phyloP scores from a whole-genome alignment of 176 grass and related monocot species.

The Metroxylon sagu region DNA sequence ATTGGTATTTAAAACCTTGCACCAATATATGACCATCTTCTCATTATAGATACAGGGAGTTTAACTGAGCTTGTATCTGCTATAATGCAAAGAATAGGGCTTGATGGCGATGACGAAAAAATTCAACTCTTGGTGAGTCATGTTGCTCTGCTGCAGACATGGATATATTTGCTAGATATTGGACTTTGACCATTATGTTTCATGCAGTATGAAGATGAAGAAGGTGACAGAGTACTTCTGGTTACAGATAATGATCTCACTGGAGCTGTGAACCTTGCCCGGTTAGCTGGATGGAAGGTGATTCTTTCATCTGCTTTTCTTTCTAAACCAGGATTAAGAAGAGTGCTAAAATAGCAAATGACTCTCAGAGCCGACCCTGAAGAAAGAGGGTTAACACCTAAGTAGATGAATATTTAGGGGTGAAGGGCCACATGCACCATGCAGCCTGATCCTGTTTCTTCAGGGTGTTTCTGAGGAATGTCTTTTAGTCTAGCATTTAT shows the following conservation, averaged over 20 bases:
- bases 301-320: background rate
- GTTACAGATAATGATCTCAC: constrained; percentile 65
- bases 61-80: constrained; percentile 58
- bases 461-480: too few relatives aligned
- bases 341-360: too few relatives aligned
- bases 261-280: constrained; percentile 63
- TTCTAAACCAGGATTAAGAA: too few relatives aligned
- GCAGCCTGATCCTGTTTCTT: too few relatives aligned
- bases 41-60: constrained; percentile 42
- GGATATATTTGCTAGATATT: background rate
- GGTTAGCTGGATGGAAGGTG: constrained; percentile 79
- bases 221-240: constrained; percentile 77
- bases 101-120: constrained; percentile 31
- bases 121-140: constrained; percentile 79
- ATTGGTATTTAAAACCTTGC: background rate
- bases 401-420: too few relatives aligned
- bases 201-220: constrained; percentile 91
- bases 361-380: too few relatives aligned
- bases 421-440: too few relatives aligned
- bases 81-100: constrained; percentile 55
- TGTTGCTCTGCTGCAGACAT: background rate
- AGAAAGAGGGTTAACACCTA: too few relatives aligned
- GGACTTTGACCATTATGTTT: constrained; percentile 5
- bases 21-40: background rate
- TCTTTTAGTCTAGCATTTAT: too few relatives aligned